Conservation (phyloP, 2,329 filamentous ascomycete genomes). For the Nemania sp. region DNA sequence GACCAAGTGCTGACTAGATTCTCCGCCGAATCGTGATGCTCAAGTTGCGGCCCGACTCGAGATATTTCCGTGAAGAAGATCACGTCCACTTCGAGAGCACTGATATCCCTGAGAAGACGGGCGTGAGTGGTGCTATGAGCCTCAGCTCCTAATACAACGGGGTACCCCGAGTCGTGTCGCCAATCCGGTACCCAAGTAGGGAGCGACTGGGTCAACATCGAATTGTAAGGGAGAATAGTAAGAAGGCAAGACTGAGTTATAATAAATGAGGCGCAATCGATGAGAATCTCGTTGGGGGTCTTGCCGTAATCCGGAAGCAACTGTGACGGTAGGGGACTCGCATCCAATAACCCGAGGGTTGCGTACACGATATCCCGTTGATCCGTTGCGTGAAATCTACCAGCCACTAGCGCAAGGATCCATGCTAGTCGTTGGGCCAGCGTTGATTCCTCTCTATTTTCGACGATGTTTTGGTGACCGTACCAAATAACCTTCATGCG, state of each 20-base stretch:
- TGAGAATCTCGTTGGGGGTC: neutral
- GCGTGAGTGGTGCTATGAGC: neutral
- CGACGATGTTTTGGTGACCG: neutral
- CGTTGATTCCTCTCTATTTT: neutral
- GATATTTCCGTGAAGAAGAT: conserved; percentile 1
- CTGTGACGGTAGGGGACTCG: neutral
- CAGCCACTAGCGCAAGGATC: conserved; percentile 9
- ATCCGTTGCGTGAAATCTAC: conserved; percentile 14
- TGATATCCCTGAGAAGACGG: neutral
- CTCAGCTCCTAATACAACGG: neutral
- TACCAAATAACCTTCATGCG: conserved; percentile 11
- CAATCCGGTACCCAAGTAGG: conserved; percentile 25
- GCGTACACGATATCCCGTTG: conserved; percentile 22
- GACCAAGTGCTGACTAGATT: neutral
- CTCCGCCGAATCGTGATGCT: neutral
- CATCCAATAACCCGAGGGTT: conserved; percentile 3
- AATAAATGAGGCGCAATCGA: conserved; percentile 19
- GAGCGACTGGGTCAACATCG: conserved; percentile 17
- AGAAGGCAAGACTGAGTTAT: neutral
- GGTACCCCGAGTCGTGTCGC: neutral
- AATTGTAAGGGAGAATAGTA: conserved; percentile 23
- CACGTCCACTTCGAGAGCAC: conserved; percentile 18
- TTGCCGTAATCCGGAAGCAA: conserved; percentile 19
- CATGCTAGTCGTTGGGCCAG: conserved; percentile 8
- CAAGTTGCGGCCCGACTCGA: neutral